These are phyloP conservation scores for Ganoderma lingzhi DNA, from an alignment of 1,284 basidiomycete species.

Conservation along the genomic window DNA sequence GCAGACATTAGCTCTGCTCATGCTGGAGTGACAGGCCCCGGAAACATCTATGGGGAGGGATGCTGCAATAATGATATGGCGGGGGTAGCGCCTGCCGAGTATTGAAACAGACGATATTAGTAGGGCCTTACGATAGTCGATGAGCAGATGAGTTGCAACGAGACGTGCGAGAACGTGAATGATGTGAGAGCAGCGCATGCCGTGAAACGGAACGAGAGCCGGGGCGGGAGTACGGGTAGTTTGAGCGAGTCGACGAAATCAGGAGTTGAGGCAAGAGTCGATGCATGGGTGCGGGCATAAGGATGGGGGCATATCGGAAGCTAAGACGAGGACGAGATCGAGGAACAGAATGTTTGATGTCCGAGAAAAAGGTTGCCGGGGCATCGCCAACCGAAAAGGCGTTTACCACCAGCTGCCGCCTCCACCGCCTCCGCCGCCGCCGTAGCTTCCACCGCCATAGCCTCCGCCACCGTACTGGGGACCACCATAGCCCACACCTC, in stretches of 20 bases:
- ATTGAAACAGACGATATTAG: slow-evolving; percentile 54
- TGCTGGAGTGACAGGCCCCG: slow-evolving; percentile 46
- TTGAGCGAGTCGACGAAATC: slow-evolving; percentile 32
- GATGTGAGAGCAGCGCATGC: slow-evolving; percentile 66
- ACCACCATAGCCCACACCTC: slow-evolving; percentile 48
- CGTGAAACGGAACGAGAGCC: slow-evolving; percentile 19
- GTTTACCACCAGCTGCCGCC: slow-evolving; percentile 58
- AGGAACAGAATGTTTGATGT: slow-evolving; percentile 4
- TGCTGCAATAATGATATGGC: slow-evolving; percentile 43
- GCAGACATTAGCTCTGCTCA: slow-evolving; percentile 59
- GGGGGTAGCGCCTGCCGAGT: slow-evolving; percentile 39
- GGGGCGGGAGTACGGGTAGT: slow-evolving; percentile 34
- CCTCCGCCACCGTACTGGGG: slow-evolving; percentile 46
- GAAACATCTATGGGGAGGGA: slow-evolving; percentile 53
- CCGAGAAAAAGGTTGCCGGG: slow-evolving; percentile 10
- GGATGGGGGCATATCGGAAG: slow-evolving; percentile 39
- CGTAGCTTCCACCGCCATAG: slow-evolving; percentile 45
- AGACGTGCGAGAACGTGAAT: slow-evolving; percentile 57
- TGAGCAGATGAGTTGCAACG: slow-evolving; percentile 62
- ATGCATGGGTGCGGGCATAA: slow-evolving; percentile 38
- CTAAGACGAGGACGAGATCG: slow-evolving; percentile 15
- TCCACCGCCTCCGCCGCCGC: slow-evolving; percentile 46
- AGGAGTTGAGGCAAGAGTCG: slow-evolving; percentile 33
- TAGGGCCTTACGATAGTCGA: slow-evolving; percentile 61
- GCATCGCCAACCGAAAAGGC: not conserved